Evolutionary conservation across 345 rosid genomes (phyloP).

Genomic region (Salix exigua): DNA sequence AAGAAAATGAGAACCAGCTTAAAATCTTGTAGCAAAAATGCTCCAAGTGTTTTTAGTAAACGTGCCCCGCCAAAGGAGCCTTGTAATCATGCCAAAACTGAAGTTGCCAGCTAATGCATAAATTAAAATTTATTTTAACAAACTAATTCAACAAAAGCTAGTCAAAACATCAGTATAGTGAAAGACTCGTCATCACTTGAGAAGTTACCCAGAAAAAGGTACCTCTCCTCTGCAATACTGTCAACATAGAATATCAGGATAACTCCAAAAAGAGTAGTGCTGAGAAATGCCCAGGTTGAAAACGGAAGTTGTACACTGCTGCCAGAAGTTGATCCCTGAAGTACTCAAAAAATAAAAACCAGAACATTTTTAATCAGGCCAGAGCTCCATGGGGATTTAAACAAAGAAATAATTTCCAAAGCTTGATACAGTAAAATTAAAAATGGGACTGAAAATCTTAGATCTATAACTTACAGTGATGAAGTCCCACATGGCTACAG

Average conservation of each 20-base stretch:
- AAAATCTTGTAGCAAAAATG: not conserved
- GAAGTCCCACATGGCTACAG: slow-evolving; percentile 97
- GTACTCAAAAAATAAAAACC: slow-evolving; percentile 15
- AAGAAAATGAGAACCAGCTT: not conserved
- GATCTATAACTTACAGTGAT: slow-evolving; percentile 57
- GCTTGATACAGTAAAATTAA: not conserved
- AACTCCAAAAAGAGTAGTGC: slow-evolving; percentile 74
- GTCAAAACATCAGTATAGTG: not conserved
- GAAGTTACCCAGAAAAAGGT: slow-evolving; percentile 53
- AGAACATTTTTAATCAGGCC: slow-evolving; percentile 18
- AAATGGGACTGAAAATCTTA: not conserved
- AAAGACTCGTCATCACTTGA: slow-evolving; percentile 5
- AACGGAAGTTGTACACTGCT: slow-evolving; percentile 54
- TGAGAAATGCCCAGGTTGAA: slow-evolving; percentile 84
- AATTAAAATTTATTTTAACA: no score
- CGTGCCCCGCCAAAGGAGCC: not conserved
- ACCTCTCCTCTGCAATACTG: slow-evolving; percentile 95
- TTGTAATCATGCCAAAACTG: no score
- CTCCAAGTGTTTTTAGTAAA: not conserved
- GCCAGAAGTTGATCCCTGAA: slow-evolving; percentile 71
- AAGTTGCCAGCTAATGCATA: not conserved
- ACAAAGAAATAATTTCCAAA: not conserved
- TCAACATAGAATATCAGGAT: slow-evolving; percentile 84
- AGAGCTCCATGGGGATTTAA: slow-evolving; percentile 1
- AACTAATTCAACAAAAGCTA: not conserved